phyloP scores from a whole-genome alignment of 1,284 basidiomycete genomes.

The Malassezia vespertilionis region DNA sequence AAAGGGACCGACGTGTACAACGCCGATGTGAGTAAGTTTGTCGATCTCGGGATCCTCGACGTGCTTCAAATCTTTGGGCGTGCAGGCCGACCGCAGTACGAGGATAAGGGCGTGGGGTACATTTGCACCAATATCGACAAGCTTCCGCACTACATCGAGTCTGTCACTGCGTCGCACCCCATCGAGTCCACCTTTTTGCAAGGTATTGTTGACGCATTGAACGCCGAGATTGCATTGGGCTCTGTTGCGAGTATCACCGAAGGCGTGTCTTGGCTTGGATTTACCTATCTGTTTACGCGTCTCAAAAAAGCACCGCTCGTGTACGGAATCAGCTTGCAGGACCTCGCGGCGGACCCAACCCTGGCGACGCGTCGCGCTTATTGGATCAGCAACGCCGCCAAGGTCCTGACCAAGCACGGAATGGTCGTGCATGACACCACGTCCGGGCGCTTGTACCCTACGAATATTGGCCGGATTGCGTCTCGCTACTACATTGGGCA shows the following conservation, averaged over 20 bases:
- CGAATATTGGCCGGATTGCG: slow-evolving; percentile 84
- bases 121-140: slow-evolving; percentile 92
- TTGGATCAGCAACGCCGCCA: slow-evolving; percentile 63
- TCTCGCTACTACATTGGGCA: slow-evolving; percentile 90
- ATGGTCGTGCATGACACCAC: slow-evolving; percentile 72
- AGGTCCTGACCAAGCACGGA: slow-evolving; percentile 59
- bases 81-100: slow-evolving; percentile 89
- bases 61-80: slow-evolving; percentile 93
- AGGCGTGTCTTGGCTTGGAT: slow-evolving; percentile 88
- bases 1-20: slow-evolving; percentile 92
- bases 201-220: slow-evolving; percentile 82
- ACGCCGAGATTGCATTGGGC: slow-evolving; percentile 88
- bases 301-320: slow-evolving; percentile 85
- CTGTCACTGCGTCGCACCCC: slow-evolving; percentile 76
- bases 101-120: slow-evolving; percentile 88
- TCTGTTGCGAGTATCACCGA: slow-evolving; percentile 81
- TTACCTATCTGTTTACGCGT: slow-evolving; percentile 91
- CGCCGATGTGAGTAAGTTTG: slow-evolving; percentile 54
- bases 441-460: slow-evolving; percentile 60
- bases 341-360: slow-evolving; percentile 64
- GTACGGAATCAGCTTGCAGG: slow-evolving; percentile 71
- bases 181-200: slow-evolving; percentile 83
- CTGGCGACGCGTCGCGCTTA: slow-evolving; percentile 65
- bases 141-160: slow-evolving; percentile 78
- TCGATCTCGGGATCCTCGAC: slow-evolving; percentile 87